Percentiles rank a stretch among this genome's conserved stretches.
Conservation (phyloP, 345 rosid genomes). For the Lepidium didymum region DNA sequence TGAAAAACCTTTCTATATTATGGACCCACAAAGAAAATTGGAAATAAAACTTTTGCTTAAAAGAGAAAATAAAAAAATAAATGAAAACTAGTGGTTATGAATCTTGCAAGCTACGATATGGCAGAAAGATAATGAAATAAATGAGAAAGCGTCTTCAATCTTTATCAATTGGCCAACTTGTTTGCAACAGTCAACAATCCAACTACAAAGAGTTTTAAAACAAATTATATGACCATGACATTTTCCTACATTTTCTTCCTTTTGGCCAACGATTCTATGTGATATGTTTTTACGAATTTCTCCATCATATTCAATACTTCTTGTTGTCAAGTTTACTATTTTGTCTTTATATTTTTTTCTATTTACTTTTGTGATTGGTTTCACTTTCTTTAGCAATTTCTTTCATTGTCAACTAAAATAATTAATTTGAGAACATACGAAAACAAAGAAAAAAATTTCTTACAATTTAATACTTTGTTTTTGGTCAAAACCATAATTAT, state of each 20-base stretch:
- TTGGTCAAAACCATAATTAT: too few species aligned
- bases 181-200: conserved; percentile 16
- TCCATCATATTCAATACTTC: not conserved
- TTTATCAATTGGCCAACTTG: conserved; percentile 13
- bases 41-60: not conserved
- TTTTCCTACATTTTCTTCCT: not conserved
- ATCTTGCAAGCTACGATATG: conserved; percentile 7
- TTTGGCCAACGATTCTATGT: conserved; percentile 3
- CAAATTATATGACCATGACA: conserved; percentile 9
- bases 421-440: not conserved
- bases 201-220: not conserved
- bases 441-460: not conserved
- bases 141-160: conserved; percentile 4
- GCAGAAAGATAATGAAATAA: not conserved
- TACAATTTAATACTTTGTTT: not conserved
- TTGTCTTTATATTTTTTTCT: not conserved
- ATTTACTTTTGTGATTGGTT: not conserved
- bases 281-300: conserved; percentile 13
- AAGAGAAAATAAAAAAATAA: not conserved
- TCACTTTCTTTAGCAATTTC: not conserved
- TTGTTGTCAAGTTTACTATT: not conserved
- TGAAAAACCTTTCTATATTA: not conserved
- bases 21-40: conserved; percentile 2
- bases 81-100: conserved; percentile 14
- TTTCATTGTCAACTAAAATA: not conserved